Conservation (phyloP, 2,329 filamentous ascomycete species). For the Annulohypoxylon truncatum region DNA sequence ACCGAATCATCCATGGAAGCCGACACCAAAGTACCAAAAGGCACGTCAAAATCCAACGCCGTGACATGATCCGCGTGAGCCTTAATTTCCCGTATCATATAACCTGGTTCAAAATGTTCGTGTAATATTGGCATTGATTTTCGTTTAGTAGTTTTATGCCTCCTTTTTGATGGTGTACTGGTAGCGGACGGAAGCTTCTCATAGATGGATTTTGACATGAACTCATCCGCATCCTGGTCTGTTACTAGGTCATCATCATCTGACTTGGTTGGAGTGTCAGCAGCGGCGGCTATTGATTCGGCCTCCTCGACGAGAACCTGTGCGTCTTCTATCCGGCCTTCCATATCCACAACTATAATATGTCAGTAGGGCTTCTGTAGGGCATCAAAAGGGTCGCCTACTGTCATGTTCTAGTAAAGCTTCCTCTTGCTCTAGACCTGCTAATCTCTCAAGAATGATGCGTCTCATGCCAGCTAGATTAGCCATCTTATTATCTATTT, state of each 20-base stretch:
- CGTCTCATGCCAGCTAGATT: slow-evolving; percentile 93
- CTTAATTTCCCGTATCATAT: slow-evolving; percentile 86
- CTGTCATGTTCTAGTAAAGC: slow-evolving; percentile 88
- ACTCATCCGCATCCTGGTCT: slow-evolving; percentile 67
- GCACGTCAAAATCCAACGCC: slow-evolving; percentile 94
- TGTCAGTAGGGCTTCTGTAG: slow-evolving; percentile 47
- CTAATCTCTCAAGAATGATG: slow-evolving; percentile 88
- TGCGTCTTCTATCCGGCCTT: slow-evolving; percentile 70
- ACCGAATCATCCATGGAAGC: slow-evolving; percentile 93
- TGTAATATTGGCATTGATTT: slow-evolving; percentile 95
- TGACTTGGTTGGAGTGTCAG: slow-evolving; percentile 61
- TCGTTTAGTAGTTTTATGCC: slow-evolving; percentile 69
- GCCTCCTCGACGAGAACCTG: slow-evolving; percentile 70
- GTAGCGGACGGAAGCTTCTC: slow-evolving; percentile 79
- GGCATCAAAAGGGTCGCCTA: slow-evolving; percentile 56
- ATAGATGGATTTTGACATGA: slow-evolving; percentile 99
- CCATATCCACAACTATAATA: slow-evolving; percentile 68
- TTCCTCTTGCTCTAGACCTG: slow-evolving; percentile 90
- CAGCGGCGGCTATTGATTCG: slow-evolving; percentile 64
- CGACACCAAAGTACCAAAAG: slow-evolving; percentile 94
- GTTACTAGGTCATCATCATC: slow-evolving; percentile 64
- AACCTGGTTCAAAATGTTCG: slow-evolving; percentile 92
- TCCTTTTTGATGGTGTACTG: slow-evolving; percentile 64
- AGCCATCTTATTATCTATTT: slow-evolving; percentile 96
- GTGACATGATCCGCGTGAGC: slow-evolving; percentile 91